phyloP scores from a whole-genome alignment of 2,329 filamentous ascomycete genomes.

The Domatiomyces globalis region DNA sequence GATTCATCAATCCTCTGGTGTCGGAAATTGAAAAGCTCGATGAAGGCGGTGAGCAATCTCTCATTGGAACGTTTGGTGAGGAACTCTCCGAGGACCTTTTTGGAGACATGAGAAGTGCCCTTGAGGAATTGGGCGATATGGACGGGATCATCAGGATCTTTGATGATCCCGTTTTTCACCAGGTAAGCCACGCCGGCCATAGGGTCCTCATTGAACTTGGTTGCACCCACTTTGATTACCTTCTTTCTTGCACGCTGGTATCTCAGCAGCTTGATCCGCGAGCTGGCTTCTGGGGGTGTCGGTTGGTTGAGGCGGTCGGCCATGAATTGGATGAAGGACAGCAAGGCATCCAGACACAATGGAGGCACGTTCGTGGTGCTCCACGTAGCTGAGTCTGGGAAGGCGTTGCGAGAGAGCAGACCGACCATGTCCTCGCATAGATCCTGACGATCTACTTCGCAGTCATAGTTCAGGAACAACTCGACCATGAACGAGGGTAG shows the following conservation, averaged over 20 bases:
- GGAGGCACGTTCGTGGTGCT: conserved; percentile 97
- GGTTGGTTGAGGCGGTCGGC: conserved; percentile 65
- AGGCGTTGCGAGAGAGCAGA: conserved; percentile 78
- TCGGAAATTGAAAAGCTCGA: conserved; percentile 75
- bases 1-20: conserved; percentile 84
- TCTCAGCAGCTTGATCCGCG: conserved; percentile 49
- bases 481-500: conserved; percentile 94
- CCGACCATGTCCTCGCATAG: conserved; percentile 93
- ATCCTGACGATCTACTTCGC: conserved; percentile 78
- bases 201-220: conserved; percentile 89
- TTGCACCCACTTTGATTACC: conserved; percentile 72
- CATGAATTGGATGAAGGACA: conserved; percentile 84
- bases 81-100: conserved; percentile 81
- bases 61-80: conserved; percentile 85
- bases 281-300: conserved; percentile 47
- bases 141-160: conserved; percentile 56
- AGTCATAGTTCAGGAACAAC: conserved; percentile 96
- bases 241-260: conserved; percentile 69
- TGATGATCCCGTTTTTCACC: conserved; percentile 71
- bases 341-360: conserved; percentile 76
- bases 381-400: conserved; percentile 96
- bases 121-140: conserved; percentile 76
- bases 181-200: conserved; percentile 80
- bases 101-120: conserved; percentile 75
- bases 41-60: conserved; percentile 66